Conservation (phyloP, 768 basidiomycete species). For the Neoboletus magnificus region DNA sequence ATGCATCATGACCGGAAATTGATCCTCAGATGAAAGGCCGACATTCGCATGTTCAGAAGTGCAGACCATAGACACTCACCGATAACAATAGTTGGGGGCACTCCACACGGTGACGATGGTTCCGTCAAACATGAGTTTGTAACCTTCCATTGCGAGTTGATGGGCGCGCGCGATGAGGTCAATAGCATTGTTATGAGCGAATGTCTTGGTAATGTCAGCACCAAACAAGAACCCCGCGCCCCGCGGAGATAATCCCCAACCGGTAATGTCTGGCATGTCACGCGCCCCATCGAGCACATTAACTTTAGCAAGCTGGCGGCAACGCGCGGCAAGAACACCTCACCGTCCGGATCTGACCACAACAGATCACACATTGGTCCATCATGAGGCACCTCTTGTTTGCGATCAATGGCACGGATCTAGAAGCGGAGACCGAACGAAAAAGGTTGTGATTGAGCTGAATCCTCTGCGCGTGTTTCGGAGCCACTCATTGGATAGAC, state of each 20-base stretch:
- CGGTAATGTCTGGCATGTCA: slow-evolving; percentile 64
- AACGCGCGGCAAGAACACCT: slow-evolving; percentile 12
- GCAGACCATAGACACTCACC: slow-evolving; percentile 49
- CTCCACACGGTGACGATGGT: slow-evolving; percentile 98
- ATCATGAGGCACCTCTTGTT: slow-evolving; percentile 97
- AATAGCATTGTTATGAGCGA: slow-evolving; percentile 88
- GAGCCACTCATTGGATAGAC: slow-evolving; percentile 14
- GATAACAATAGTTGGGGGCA: slow-evolving; percentile 97
- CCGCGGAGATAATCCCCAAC: slow-evolving; percentile 97
- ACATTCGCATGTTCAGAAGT: slow-evolving; percentile 13
- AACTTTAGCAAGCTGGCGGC: slow-evolving; percentile 12
- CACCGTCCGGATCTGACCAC: slow-evolving; percentile 99
- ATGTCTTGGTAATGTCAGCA: slow-evolving; percentile 83
- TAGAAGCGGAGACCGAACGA: slow-evolving; percentile 30
- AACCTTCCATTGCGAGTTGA: slow-evolving; percentile 97
- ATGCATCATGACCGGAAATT: slow-evolving; percentile 24
- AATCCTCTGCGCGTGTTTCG: slow-evolving; percentile 12
- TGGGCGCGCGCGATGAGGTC: slow-evolving; percentile 96
- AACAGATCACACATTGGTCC: slow-evolving; percentile 98
- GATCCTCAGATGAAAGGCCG: slow-evolving; percentile 14
- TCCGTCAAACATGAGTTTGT: slow-evolving; percentile 94
- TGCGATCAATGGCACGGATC: slow-evolving; percentile 94
- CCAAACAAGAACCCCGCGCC: slow-evolving; percentile 97
- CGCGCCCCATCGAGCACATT: slow-evolving; percentile 19
- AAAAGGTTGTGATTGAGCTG: slow-evolving; percentile 24